Base-by-base conservation (phyloP, 768 basidiomycete genomes). In the Cantharellus anzutake region DNA sequence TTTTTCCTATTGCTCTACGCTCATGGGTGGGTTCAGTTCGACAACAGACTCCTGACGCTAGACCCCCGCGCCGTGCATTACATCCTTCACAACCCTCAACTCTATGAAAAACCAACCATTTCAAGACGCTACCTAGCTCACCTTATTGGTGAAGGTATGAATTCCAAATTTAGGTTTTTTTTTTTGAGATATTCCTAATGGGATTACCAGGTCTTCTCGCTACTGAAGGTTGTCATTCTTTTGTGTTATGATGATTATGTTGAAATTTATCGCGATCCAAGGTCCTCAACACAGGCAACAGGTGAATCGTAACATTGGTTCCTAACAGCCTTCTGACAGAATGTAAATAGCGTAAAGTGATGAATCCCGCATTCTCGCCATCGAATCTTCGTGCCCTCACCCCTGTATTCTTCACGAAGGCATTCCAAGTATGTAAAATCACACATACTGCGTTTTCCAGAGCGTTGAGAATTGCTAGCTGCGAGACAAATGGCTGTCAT, bases 21-120 rank as follows among this genome's bases (percentile, higher is more conserved):
- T 38, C 50, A 41, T 41, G 29, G 56, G 29, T 61, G 67, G 37
- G 51, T 63, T 38, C 41, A 89, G 86, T 57, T 57, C 42, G 86
- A 85, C 61, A 75, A 80, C 48, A 81, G 91, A 41, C 78, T 94
- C 1, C 73, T 89, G 59, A 86, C 88, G 0, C 73, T 89, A 50
- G 91, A 94, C 67, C 86, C 89, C 3, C 68, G 77, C 34, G 83
- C 90, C 0, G 68, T 93, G 40, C 70, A 76, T 5, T 81, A 93
- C 66, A 76, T 94, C 42, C 72, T 92, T 56, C 82, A 83, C 65
- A 78, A 88, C 60, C 74, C 78, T 0, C 80, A 11, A 2, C 67
- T 69, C 42, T 91, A 88, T 66, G 83, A 88, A 67, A 94, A 94
- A 68, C 88, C 91, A 5, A 83, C 79, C 78, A 80, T 81, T 63